phyloP scores from a whole-genome alignment of 805 yeast genomes.

The Lipomyces chichibuensis region DNA sequence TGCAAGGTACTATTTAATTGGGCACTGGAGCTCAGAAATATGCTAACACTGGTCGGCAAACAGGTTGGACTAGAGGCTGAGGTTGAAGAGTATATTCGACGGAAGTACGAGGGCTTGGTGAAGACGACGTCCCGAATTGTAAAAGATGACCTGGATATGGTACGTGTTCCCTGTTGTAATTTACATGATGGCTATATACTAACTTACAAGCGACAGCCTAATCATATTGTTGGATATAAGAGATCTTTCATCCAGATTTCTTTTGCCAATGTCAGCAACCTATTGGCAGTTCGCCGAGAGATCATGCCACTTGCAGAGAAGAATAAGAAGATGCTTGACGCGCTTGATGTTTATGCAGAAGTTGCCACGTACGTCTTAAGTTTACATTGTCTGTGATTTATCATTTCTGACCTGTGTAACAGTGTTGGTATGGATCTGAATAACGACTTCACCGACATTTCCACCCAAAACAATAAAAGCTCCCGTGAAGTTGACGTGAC shows the following conservation, averaged over 20 bases:
- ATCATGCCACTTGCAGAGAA: slow-evolving; percentile 70
- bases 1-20: slow-evolving; percentile 53
- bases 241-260: slow-evolving; percentile 65
- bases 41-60: background rate
- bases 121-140: slow-evolving; percentile 58
- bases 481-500: slow-evolving; percentile 54
- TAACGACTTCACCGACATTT: slow-evolving; percentile 35
- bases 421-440: slow-evolving; percentile 43
- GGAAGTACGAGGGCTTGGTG: slow-evolving; percentile 63
- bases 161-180: slow-evolving; percentile 3
- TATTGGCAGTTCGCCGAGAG: slow-evolving; percentile 71
- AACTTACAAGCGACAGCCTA: slow-evolving; percentile 49
- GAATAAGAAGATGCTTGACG: slow-evolving; percentile 63
- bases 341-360: slow-evolving; percentile 68
- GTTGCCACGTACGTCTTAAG: slow-evolving; percentile 49
- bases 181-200: background rate
- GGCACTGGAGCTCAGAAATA: background rate
- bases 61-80: slow-evolving; percentile 58
- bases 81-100: slow-evolving; percentile 81
- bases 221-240: slow-evolving; percentile 80
- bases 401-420: slow-evolving; percentile 33
- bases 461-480: slow-evolving; percentile 31
- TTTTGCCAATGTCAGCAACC: slow-evolving; percentile 74
- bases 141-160: slow-evolving; percentile 76
- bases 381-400: background rate